A percentile compares a stretch with the other conserved stretches of the same genome.
phyloP scores from a whole-genome alignment of 129 eudicot genomes.

The Scalesia atractyloides region DNA sequence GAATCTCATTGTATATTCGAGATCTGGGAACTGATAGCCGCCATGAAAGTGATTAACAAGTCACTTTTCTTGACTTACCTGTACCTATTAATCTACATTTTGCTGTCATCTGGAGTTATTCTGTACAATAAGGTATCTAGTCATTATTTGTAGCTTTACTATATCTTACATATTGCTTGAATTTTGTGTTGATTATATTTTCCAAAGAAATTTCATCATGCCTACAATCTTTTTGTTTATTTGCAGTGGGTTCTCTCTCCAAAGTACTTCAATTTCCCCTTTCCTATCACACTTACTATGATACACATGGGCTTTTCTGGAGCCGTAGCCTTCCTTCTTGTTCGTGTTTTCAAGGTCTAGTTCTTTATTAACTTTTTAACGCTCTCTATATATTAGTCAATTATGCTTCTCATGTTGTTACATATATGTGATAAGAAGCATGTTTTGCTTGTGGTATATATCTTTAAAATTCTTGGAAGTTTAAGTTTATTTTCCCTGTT shows the following conservation, averaged over 20 bases:
- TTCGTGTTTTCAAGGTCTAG: constrained; percentile 93
- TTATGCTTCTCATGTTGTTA: constrained; percentile 11
- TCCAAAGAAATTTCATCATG: too few relatives aligned
- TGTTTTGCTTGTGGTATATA: background rate
- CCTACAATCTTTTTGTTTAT: too few relatives aligned
- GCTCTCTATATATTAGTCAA: background rate
- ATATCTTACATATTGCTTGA: too few relatives aligned
- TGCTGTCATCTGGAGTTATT: constrained; percentile 75
- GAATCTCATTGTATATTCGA: constrained; percentile 23
- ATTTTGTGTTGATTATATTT: too few relatives aligned
- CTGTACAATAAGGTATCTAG: constrained; percentile 77
- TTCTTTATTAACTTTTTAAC: background rate
- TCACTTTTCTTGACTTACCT: constrained; percentile 70
- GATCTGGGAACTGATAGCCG: constrained; percentile 27
- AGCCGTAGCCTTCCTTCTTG: constrained; percentile 77
- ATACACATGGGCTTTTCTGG: constrained; percentile 99
- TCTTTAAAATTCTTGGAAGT: background rate
- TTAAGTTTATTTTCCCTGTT: too few relatives aligned
- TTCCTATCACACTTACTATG: constrained; percentile 97
- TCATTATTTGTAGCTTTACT: too few relatives aligned
- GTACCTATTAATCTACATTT: constrained; percentile 61
- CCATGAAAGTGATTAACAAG: constrained; percentile 54
- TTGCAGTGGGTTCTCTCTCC: constrained; percentile 99
- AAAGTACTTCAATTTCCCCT: constrained; percentile 89
- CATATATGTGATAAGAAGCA: background rate